phyloP scores from a whole-genome alignment of 2,329 filamentous ascomycete genomes.

The Fusarium redolens region DNA sequence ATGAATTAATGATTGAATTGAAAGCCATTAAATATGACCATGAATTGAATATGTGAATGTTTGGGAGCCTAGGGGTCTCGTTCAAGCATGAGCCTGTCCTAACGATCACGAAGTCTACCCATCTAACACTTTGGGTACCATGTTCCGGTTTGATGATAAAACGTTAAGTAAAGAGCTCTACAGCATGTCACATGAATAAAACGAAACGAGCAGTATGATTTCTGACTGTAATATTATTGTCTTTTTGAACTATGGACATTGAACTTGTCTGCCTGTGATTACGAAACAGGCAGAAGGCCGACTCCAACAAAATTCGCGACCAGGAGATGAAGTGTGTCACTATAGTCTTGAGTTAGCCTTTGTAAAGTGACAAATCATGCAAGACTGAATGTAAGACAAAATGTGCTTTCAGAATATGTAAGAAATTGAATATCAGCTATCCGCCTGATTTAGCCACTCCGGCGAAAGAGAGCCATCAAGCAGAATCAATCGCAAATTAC shows the following conservation, averaged over 20 bases:
- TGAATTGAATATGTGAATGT: neutral
- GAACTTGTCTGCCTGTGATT: too few species aligned
- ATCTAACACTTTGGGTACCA: too few species aligned
- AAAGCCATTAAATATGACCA: neutral
- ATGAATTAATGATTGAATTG: constrained; percentile 31
- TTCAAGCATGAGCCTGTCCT: neutral
- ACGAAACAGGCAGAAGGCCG: neutral
- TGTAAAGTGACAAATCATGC: constrained; percentile 29
- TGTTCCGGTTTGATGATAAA: too few species aligned
- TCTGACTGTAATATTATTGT: neutral
- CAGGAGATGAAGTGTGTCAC: constrained; percentile 12
- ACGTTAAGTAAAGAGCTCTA: neutral
- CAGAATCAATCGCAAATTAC: constrained; percentile 99
- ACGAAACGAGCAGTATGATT: neutral
- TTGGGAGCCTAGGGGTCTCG: too few species aligned
- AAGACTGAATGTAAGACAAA: constrained; percentile 40
- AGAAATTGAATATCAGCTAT: constrained; percentile 91
- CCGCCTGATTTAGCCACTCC: constrained; percentile 83
- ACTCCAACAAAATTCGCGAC: too few species aligned
- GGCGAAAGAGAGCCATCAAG: constrained; percentile 87
- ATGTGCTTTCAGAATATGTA: constrained; percentile 91
- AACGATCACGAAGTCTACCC: too few species aligned
- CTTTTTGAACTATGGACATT: neutral
- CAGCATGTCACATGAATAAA: neutral
- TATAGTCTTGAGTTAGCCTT: constrained; percentile 39